Conservation (phyloP, 441 rosid genomes). For the Lepidium campestre region DNA sequence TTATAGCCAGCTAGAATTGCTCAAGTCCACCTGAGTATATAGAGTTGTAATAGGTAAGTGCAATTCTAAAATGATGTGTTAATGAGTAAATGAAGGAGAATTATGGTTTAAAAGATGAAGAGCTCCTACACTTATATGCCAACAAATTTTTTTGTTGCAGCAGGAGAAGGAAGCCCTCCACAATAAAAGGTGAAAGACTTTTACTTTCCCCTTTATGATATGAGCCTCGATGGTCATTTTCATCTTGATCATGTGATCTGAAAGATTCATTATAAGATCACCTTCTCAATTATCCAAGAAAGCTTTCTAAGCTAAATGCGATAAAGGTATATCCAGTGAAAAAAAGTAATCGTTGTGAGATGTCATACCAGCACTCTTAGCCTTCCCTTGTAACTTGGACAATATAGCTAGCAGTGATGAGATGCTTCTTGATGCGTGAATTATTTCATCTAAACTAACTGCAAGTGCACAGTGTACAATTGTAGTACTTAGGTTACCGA, state of each 20-base stretch:
- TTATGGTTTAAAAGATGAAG: not conserved
- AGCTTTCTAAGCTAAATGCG: not conserved
- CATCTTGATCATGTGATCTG: slow-evolving; percentile 99
- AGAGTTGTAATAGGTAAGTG: not conserved
- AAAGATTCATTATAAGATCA: slow-evolving; percentile 17
- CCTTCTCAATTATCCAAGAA: not conserved
- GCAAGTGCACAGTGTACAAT: no score
- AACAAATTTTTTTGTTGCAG: slow-evolving; percentile 89
- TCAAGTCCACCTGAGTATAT: slow-evolving; percentile 77
- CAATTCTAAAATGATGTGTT: not conserved
- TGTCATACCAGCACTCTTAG: slow-evolving; percentile 61
- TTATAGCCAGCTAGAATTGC: slow-evolving; percentile 68
- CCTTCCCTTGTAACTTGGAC: slow-evolving; percentile 58
- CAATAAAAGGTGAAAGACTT: slow-evolving; percentile 86
- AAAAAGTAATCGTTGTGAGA: not conserved
- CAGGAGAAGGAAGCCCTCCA: slow-evolving; percentile 95
- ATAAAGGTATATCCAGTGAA: not conserved
- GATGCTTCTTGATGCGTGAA: slow-evolving; percentile 77
- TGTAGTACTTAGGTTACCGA: no score
- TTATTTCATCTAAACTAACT: no score
- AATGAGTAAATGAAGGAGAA: not conserved
- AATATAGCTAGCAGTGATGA: slow-evolving; percentile 92
- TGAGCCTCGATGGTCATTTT: slow-evolving; percentile 85
- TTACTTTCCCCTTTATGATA: slow-evolving; percentile 56
- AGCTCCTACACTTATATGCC: slow-evolving; percentile 87